Evolutionary conservation across 129 eudicot genomes (phyloP).

Genomic region (Smallanthus sonchifolius): DNA sequence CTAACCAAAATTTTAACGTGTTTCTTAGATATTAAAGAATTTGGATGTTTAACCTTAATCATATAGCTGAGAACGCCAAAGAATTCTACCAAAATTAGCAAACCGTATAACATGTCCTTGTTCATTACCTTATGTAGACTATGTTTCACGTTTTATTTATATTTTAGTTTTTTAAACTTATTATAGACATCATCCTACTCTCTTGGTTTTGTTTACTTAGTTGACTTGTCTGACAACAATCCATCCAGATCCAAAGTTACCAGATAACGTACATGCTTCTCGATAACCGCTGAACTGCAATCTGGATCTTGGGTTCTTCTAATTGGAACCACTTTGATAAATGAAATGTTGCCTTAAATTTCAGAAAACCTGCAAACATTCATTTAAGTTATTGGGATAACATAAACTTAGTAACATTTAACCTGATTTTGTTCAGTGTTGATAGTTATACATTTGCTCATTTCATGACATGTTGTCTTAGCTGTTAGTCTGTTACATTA

Average conservation of each 20-base stretch:
- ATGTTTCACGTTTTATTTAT: constrained; percentile 13
- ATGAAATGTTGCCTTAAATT: constrained; percentile 51
- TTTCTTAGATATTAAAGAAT: not conserved
- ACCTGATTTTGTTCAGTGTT: constrained; percentile 23
- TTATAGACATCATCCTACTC: not conserved
- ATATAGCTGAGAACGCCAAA: constrained; percentile 9
- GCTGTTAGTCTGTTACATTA: not conserved
- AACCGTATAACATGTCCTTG: constrained; percentile 11
- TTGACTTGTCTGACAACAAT: constrained; percentile 36
- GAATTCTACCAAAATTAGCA: constrained; percentile 1
- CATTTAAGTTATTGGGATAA: constrained; percentile 67
- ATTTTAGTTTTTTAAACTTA: not conserved
- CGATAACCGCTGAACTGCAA: constrained; percentile 66
- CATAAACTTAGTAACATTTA: constrained; percentile 27
- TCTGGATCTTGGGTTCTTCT: constrained; percentile 75
- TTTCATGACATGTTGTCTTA: constrained; percentile 8
- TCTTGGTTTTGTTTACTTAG: constrained; percentile 1
- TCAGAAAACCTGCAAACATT: constrained; percentile 91
- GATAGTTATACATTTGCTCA: constrained; percentile 12
- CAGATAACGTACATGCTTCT: constrained; percentile 53
- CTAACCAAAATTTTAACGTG: constrained; percentile 3
- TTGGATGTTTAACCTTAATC: constrained; percentile 6
- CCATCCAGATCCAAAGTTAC: constrained; percentile 81
- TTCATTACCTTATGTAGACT: not conserved
- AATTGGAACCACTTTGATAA: constrained; percentile 52